phyloP scores from a whole-genome alignment of 1,139 yeast genomes.

The Kurtzmaniella quercitrusa region DNA sequence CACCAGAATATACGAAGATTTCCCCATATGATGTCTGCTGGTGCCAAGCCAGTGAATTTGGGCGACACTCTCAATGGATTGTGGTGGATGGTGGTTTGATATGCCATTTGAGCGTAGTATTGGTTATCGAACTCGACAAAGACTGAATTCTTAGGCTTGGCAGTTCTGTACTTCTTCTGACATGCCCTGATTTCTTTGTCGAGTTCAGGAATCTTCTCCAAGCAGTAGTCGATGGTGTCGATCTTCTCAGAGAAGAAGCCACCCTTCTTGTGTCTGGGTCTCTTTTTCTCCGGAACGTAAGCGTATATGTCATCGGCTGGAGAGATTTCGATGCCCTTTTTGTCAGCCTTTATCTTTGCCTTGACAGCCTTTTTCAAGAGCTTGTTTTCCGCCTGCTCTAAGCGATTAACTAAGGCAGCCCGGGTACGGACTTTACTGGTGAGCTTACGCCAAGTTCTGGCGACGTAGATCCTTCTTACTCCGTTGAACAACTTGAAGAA shows the following conservation, averaged over 20 bases:
- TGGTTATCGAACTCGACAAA: constrained; percentile 71
- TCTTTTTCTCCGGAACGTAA: constrained; percentile 72
- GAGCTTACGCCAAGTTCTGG: constrained; percentile 62
- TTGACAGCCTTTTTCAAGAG: constrained; percentile 60
- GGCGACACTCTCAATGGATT: constrained; percentile 49
- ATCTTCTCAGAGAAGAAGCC: constrained; percentile 52
- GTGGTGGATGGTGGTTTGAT: constrained; percentile 54
- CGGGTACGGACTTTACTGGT: constrained; percentile 58
- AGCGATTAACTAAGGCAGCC: constrained; percentile 51
- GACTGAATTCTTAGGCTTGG: constrained; percentile 51
- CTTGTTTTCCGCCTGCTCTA: constrained; percentile 68
- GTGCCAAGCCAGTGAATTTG: constrained; percentile 52
- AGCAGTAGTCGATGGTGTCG: constrained; percentile 57
- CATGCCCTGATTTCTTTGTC: constrained; percentile 50
- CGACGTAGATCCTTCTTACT: constrained; percentile 69
- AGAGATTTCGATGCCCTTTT: constrained; percentile 40
- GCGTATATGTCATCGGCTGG: constrained; percentile 41
- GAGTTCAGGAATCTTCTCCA: constrained; percentile 49
- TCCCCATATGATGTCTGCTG: constrained; percentile 62
- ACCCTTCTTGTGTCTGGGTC: constrained; percentile 66
- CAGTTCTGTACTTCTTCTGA: constrained; percentile 43
- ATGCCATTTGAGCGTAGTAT: constrained; percentile 67
- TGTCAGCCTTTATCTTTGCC: constrained; percentile 58
- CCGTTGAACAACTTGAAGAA: constrained; percentile 61
- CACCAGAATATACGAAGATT: constrained; percentile 80